Evolutionary conservation across 2,329 filamentous ascomycete species (phyloP).

Genomic region (Magnaporthales sp.): DNA sequence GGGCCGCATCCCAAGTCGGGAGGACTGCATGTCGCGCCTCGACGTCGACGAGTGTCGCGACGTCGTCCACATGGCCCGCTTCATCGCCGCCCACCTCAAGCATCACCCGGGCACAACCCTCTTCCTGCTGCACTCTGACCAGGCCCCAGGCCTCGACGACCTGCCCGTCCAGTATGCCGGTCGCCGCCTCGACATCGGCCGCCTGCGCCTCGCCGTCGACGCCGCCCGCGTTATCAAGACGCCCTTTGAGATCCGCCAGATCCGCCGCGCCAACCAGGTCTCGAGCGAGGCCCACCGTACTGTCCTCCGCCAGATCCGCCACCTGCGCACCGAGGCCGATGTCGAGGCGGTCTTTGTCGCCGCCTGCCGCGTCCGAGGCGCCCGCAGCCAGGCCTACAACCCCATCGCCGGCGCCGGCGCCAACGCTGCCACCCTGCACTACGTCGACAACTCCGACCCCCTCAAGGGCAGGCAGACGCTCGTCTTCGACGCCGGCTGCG

Average conservation of each 20-base stretch:
- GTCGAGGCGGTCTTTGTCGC: slow-evolving; percentile 71
- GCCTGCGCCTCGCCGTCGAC: slow-evolving; percentile 58
- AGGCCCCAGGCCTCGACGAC: slow-evolving; percentile 15
- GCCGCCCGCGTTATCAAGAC: slow-evolving; percentile 75
- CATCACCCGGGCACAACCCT: slow-evolving; percentile 26
- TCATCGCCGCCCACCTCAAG: slow-evolving; percentile 38
- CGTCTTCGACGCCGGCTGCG: slow-evolving; percentile 79
- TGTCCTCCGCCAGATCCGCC: slow-evolving; percentile 56
- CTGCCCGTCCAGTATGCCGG: background rate
- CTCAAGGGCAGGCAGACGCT: slow-evolving; percentile 64
- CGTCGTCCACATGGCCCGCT: slow-evolving; percentile 34
- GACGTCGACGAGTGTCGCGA: slow-evolving; percentile 67
- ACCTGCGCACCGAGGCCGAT: slow-evolving; percentile 68
- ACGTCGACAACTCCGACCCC: slow-evolving; percentile 67
- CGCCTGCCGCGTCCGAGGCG: slow-evolving; percentile 62
- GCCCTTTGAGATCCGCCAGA: slow-evolving; percentile 73
- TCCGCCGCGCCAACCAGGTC: slow-evolving; percentile 73
- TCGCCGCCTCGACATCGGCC: slow-evolving; percentile 15
- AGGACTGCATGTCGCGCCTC: slow-evolving; percentile 52
- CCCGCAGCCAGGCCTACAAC: slow-evolving; percentile 73
- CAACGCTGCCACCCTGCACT: slow-evolving; percentile 84
- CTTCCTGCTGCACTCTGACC: slow-evolving; percentile 31
- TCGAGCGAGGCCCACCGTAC: slow-evolving; percentile 68
- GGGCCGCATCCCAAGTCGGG: slow-evolving; percentile 49
- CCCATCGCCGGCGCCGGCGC: slow-evolving; percentile 78